phyloP scores from a whole-genome alignment of 2,329 filamentous ascomycete genomes.

The Amesomyces nigricolor region DNA sequence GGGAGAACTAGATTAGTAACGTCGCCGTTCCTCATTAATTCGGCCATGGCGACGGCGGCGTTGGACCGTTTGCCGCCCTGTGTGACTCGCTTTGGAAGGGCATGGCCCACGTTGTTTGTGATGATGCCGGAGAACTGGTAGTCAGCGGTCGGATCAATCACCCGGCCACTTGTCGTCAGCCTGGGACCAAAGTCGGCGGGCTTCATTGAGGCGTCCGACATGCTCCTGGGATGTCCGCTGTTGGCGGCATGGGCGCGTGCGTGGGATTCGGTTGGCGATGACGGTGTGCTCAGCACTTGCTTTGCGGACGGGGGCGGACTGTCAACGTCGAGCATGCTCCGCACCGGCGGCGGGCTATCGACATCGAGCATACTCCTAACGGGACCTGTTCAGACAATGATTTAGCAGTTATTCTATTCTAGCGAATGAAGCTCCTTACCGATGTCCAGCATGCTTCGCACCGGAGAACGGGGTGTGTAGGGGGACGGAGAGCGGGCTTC shows the following conservation, averaged over 20 bases:
- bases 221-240: conserved; percentile 43
- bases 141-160: conserved; percentile 42
- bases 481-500: conserved; percentile 47
- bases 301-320: conserved; percentile 30
- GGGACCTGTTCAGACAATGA: conserved; percentile 35
- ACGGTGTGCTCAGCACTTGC: conserved; percentile 39
- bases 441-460: no score
- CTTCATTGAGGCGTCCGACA: conserved; percentile 48
- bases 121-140: conserved; percentile 60
- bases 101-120: conserved; percentile 45
- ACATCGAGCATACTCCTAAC: conserved; percentile 62
- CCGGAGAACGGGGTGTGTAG: conserved; percentile 46
- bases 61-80: conserved; percentile 38
- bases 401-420: conserved; percentile 21
- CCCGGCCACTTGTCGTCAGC: conserved; percentile 24
- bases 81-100: conserved; percentile 47
- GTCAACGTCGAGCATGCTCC: conserved; percentile 50
- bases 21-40: conserved; percentile 49
- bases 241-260: conserved; percentile 30
- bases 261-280: conserved; percentile 41
- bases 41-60: conserved; percentile 37
- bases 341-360: conserved; percentile 39
- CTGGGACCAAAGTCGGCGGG: conserved; percentile 44
- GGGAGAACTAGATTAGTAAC: conserved; percentile 46
- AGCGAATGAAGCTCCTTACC: neutral